Evolutionary conservation across 2,329 filamentous ascomycete genomes (phyloP).

Genomic region (Fusarium austroafricanum): DNA sequence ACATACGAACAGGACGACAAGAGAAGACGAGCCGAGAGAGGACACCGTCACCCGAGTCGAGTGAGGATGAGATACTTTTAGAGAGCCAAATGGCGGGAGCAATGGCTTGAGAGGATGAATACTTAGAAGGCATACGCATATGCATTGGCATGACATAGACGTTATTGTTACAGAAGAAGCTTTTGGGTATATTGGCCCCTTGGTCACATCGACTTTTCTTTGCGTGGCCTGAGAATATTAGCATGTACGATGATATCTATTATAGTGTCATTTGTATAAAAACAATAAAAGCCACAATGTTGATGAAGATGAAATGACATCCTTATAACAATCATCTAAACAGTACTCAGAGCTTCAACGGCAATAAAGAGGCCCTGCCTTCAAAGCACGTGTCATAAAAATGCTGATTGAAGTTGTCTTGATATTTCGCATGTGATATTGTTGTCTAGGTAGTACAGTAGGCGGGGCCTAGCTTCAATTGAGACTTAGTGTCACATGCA

Average conservation of each 20-base stretch:
- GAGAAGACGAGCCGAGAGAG: constrained; percentile 20
- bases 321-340: too few relatives aligned
- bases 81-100: constrained; percentile 36
- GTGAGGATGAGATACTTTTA: constrained; percentile 29
- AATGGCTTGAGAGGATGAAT: constrained; percentile 32
- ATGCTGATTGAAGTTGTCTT: neutral
- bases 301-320: neutral
- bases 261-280: constrained; percentile 5
- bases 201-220: neutral
- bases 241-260: constrained; percentile 17
- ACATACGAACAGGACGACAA: constrained; percentile 2
- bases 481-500: constrained; percentile 23
- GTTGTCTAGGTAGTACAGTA: neutral
- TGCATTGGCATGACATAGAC: constrained; percentile 21
- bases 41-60: constrained; percentile 14
- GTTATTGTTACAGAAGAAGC: constrained; percentile 4
- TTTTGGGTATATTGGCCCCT: constrained; percentile 7
- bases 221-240: neutral
- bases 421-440: constrained; percentile 32
- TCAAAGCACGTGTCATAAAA: constrained; percentile 2
- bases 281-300: constrained; percentile 2
- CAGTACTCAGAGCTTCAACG: too few relatives aligned
- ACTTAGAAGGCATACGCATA: constrained; percentile 1
- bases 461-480: constrained; percentile 4
- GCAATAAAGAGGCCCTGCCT: neutral